Base-by-base conservation (phyloP, 441 rosid species). In the Gossypium gossypioides region DNA sequence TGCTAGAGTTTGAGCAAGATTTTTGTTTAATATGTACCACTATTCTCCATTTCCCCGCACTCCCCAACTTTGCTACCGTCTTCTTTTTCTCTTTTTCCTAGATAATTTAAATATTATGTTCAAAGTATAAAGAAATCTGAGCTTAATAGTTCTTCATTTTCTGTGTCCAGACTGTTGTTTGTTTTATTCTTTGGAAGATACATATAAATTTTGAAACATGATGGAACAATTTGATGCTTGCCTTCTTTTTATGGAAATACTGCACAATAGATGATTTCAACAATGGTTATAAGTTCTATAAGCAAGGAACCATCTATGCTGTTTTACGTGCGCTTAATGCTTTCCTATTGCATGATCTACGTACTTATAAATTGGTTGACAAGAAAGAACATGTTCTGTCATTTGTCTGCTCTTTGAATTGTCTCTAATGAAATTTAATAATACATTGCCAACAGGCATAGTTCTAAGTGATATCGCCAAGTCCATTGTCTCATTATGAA, bases 1-100 rank as follows among this genome's bases (percentile, higher is more conserved):
- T 67, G 90, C 98, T 75, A 82, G 80, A 73, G 27, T 79, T 63
- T 84, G 77, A 88, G 71, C 46, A 27, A 52, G 51, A 42, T 54
- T 58, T 65, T 44, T 13, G 42, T 56, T 70, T 34, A 32, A 42
- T 65, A 13, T 21, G 55, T 65, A 44, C 40, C 40, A 34, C 40
- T 34, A 34, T 34, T 12, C 42, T 24, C 42, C 10, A 65, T 66
- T 46, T 46, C 40, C 40, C 56, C 37, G 7, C 18, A n/a, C 2
- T 8, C 24, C n/a, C 22, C 18, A 56, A 25, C 54, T 48, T 12
- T 2, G 34, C 42, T 10, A 2, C 24, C 19, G 0, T 15, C 34
- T 27, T 27, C 2, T 34, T 34, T 66, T n/a, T 22, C 55, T 46
- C 34, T 2, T 13, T 22, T 46, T n/a, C 22, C 40, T 21, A 21